Evolutionary conservation across 805 yeast genomes (phyloP).

Genomic region (Schwanniomyces yamadae): DNA sequence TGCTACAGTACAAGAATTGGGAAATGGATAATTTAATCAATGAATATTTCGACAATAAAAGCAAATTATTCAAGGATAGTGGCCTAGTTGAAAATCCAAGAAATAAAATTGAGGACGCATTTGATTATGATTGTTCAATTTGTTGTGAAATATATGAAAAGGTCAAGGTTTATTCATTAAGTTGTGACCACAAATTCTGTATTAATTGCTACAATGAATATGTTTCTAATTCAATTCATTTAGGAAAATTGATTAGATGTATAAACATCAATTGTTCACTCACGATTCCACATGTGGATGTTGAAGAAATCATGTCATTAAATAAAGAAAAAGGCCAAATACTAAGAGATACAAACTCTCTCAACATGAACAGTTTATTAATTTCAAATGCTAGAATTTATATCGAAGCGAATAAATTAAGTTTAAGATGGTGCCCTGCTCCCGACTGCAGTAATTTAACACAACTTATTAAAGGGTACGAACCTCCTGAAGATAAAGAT

Average conservation of each 20-base stretch:
- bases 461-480: slow-evolving; percentile 18
- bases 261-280: slow-evolving; percentile 57
- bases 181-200: slow-evolving; percentile 76
- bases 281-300: slow-evolving; percentile 42
- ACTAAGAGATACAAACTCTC: not conserved
- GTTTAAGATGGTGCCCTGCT: slow-evolving; percentile 78
- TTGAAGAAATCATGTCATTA: slow-evolving; percentile 15
- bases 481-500: slow-evolving; percentile 6
- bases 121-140: slow-evolving; percentile 53
- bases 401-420: slow-evolving; percentile 47
- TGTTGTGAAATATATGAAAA: slow-evolving; percentile 61
- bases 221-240: slow-evolving; percentile 42
- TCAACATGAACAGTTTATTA: slow-evolving; percentile 5
- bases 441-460: slow-evolving; percentile 72
- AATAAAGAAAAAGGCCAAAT: slow-evolving; percentile 7
- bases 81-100: slow-evolving; percentile 22
- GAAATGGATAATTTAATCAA: slow-evolving; percentile 38
- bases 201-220: slow-evolving; percentile 64
- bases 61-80: slow-evolving; percentile 21
- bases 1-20: slow-evolving; percentile 41
- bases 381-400: slow-evolving; percentile 38
- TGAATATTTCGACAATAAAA: slow-evolving; percentile 32
- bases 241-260: slow-evolving; percentile 58
- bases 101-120: slow-evolving; percentile 11
- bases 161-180: slow-evolving; percentile 45